Conservation (phyloP, 805 yeast genomes). For the Candida methanosorbosa region DNA sequence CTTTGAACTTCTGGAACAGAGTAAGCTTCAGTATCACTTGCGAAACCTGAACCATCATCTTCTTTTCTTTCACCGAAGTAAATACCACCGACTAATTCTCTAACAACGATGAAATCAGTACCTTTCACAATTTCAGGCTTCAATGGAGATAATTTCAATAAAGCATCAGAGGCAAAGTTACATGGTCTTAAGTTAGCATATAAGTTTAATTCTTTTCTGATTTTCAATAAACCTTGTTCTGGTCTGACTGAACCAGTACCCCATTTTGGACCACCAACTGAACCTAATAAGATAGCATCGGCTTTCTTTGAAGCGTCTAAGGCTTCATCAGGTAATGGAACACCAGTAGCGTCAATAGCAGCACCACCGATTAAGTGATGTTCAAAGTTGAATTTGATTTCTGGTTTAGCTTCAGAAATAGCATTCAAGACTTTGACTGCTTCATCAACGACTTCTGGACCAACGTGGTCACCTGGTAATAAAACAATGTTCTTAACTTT, state of each 20-base stretch:
- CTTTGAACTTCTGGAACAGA: constrained; percentile 88
- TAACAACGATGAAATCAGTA: constrained; percentile 85
- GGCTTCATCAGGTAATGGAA: constrained; percentile 79
- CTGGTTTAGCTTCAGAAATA: constrained; percentile 50
- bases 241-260: constrained; percentile 94
- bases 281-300: constrained; percentile 94
- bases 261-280: constrained; percentile 99
- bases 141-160: constrained; percentile 82
- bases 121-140: constrained; percentile 81
- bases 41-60: constrained; percentile 79
- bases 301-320: constrained; percentile 76
- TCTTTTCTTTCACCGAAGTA: constrained; percentile 95
- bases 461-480: constrained; percentile 96
- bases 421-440: constrained; percentile 88
- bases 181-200: constrained; percentile 98
- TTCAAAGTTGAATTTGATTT: constrained; percentile 63
- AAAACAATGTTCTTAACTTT: constrained; percentile 72
- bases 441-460: constrained; percentile 81
- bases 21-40: constrained; percentile 91
- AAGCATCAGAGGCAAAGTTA: constrained; percentile 78
- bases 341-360: constrained; percentile 95
- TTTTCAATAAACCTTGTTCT: constrained; percentile 90
- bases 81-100: constrained; percentile 97
- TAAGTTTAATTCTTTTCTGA: constrained; percentile 87
- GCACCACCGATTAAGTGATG: constrained; percentile 95